These are phyloP conservation scores for Tricholoma matsutake DNA, from an alignment of 768 basidiomycete genomes.

Conservation along the genomic window DNA sequence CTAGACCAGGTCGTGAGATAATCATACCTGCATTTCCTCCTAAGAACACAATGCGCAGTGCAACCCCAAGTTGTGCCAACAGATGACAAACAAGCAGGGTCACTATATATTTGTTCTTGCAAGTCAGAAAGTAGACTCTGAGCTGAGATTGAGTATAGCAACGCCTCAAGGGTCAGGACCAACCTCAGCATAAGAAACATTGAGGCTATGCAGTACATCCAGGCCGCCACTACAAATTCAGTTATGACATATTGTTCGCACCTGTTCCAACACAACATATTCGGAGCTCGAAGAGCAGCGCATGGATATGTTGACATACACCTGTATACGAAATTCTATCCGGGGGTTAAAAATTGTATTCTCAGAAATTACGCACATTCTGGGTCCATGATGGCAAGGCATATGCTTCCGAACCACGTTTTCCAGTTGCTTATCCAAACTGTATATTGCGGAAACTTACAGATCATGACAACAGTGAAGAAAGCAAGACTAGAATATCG, in stretches of 20 bases:
- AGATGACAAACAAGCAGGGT: background rate
- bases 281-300: background rate
- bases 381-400: conserved; percentile 5
- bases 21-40: background rate
- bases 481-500: conserved; percentile 17
- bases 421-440: background rate
- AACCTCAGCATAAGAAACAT: conserved; percentile 18
- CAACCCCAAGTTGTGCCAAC: background rate
- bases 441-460: conserved; percentile 1
- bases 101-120: conserved; percentile 13
- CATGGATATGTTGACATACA: background rate
- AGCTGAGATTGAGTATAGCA: background rate
- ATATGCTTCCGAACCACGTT: conserved; percentile 12
- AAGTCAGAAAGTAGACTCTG: conserved; percentile 17
- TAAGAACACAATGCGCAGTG: background rate
- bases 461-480: conserved; percentile 10
- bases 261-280: conserved; percentile 3
- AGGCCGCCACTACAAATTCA: conserved; percentile 17
- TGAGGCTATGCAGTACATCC: conserved; percentile 18
- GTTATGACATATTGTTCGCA: conserved; percentile 15
- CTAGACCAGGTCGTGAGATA: background rate
- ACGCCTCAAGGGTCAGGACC: background rate
- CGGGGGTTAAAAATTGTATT: background rate
- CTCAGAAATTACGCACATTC: conserved; percentile 3
- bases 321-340: background rate